phyloP scores from a whole-genome alignment of 495 filamentous ascomycete genomes.

The Eremomyces bilateralis region DNA sequence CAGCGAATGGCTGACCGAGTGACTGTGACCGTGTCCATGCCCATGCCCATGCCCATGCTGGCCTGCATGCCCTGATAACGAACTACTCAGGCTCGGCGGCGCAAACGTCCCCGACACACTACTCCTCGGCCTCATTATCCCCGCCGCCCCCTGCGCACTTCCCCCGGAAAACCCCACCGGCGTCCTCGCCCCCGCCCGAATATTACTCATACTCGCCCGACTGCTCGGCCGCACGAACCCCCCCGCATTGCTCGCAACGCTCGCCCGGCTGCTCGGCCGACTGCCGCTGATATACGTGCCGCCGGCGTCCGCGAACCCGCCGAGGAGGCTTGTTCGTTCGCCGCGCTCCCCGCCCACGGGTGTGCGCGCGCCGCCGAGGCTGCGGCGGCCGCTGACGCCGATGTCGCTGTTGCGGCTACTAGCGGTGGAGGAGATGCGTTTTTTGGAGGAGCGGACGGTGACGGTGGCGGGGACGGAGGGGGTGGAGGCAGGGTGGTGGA shows the following conservation, averaged over 20 bases:
- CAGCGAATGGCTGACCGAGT: conserved; percentile 1
- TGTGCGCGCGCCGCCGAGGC: conserved; percentile 21
- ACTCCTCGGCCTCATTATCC: too few species aligned
- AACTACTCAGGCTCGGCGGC: conserved; percentile 28
- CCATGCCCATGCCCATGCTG: too few species aligned
- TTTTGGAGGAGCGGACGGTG: conserved; percentile 55
- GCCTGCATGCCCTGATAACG: conserved; percentile 14
- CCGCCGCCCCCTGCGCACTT: too few species aligned
- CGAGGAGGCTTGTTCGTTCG: too few species aligned
- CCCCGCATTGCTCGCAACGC: conserved; percentile 25
- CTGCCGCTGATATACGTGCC: too few species aligned
- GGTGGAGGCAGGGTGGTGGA: too few species aligned
- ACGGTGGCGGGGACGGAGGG: too few species aligned
- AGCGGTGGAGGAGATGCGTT: conserved; percentile 35
- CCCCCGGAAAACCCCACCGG: too few species aligned
- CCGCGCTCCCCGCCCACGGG: conserved; percentile 18
- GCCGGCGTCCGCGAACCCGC: too few species aligned
- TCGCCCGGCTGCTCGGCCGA: conserved; percentile 40
- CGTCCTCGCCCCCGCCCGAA: too few species aligned
- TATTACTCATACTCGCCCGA: too few species aligned
- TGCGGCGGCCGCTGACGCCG: conserved; percentile 9
- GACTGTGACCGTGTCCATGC: conserved; percentile 5
- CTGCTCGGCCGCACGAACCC: conserved; percentile 34
- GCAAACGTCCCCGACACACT: conserved; percentile 46
- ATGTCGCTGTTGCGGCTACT: conserved; percentile 7